Conservation (phyloP, 2,329 filamentous ascomycete species). For the Claviceps maximensis region DNA sequence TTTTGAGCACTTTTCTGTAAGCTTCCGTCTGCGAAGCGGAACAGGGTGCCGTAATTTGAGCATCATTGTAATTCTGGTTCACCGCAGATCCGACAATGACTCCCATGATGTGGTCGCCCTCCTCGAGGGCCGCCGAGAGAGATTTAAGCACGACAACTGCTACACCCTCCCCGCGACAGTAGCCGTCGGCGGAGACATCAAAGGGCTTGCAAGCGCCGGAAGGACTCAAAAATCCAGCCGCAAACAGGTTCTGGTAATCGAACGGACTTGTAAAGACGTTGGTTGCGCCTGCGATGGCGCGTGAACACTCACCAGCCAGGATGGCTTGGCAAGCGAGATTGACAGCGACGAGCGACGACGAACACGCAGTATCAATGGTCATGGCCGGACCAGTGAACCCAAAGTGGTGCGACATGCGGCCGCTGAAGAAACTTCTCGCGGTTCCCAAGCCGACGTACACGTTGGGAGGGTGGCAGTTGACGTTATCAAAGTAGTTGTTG, state of each 20-base stretch:
- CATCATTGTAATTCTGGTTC: constrained; percentile 68
- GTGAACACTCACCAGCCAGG: constrained; percentile 40
- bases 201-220: constrained; percentile 6
- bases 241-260: constrained; percentile 13
- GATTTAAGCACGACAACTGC: constrained; percentile 66
- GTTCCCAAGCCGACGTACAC: constrained; percentile 2
- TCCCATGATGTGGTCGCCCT: constrained; percentile 63
- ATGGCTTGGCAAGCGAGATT: constrained; percentile 3
- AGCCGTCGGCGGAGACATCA: constrained; percentile 51
- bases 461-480: not conserved
- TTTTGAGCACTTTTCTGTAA: constrained; percentile 19
- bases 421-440: not conserved
- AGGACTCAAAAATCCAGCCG: constrained; percentile 28
- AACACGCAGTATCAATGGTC: constrained; percentile 6
- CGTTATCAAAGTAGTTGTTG: constrained; percentile 6
- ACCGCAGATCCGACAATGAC: constrained; percentile 63
- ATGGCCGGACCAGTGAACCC: constrained; percentile 4
- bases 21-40: constrained; percentile 60
- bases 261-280: constrained; percentile 30
- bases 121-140: constrained; percentile 59
- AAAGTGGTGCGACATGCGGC: constrained; percentile 5
- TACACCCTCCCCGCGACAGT: constrained; percentile 67
- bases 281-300: constrained; percentile 48
- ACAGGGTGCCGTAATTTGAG: constrained; percentile 76
- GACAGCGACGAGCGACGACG: constrained; percentile 2